Base-by-base conservation (phyloP, 179 eudicot species). In the Vitellaria paradoxa region DNA sequence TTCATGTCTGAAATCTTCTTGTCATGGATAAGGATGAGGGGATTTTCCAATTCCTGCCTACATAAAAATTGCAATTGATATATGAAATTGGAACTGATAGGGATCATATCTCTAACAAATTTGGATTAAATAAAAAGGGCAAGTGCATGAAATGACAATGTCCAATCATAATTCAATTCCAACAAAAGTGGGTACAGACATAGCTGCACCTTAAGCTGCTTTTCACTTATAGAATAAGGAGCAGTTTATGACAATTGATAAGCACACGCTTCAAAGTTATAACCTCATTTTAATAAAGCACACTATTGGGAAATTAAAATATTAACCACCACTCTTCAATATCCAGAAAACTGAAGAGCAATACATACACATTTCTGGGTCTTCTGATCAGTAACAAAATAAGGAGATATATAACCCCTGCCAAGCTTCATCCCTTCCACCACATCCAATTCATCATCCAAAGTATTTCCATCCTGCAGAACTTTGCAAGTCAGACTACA, bases 401-500 rank as follows among this genome's bases (percentile, higher is more conserved):
- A 93, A 73, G 99, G 97, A 85, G 99, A 95, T 82, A 95, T 93
- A 74, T 89, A 95, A 70, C 99, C 98, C 85, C 99, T 85, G 70
- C 85, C 90, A 68, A 95, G 90, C 89, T 95, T 93, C 99, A 95
- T 90, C 74, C 99, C 99, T 81, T 95, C 99, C 81, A 95, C 93
- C 82, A 93, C 97, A 84, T 93, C 99, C 89, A 96, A 79, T 80
- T 93, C 96, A 78, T 93, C 87, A 63, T 90, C 92, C 83, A 93
- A 66, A 72, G 92, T 96, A 83, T 93, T 93, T 30, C 99, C 99
- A 72, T 96, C 95, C 99, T 96, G 89, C 73, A 76, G 55, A 50
- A 30, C 50, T 49, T 70, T 40, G 12, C 57, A 65, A 69, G 68
- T 66, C 45, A 74, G 30, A 72, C 65, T 30, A 37, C 55, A 26